Percentiles rank a stretch among this genome's conserved stretches.
phyloP scores from a whole-genome alignment of 805 yeast species.

The Sugiyamaella floridensis region DNA sequence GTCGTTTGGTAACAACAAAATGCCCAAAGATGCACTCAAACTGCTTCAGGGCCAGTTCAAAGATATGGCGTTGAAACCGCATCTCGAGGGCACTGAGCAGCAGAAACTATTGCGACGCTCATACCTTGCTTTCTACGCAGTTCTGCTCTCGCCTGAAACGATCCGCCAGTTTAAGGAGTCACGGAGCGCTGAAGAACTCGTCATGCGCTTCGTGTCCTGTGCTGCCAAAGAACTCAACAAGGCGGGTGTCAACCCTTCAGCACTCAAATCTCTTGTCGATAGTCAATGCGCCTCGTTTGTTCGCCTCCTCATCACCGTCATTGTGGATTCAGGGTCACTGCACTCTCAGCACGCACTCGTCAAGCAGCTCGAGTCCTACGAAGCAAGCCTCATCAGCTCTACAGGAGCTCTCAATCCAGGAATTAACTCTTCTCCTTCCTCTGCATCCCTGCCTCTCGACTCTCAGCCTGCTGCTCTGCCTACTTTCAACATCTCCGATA shows the following conservation, averaged over 20 bases:
- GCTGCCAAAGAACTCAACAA: slow-evolving; percentile 26
- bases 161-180: slow-evolving; percentile 30
- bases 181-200: slow-evolving; percentile 30
- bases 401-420: slow-evolving; percentile 8
- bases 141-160: slow-evolving; percentile 44
- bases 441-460: background rate
- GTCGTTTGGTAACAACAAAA: slow-evolving; percentile 21
- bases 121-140: slow-evolving; percentile 57
- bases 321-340: slow-evolving; percentile 11
- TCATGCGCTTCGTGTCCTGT: slow-evolving; percentile 29
- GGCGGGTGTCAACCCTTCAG: slow-evolving; percentile 34
- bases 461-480: slow-evolving; percentile 29
- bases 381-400: slow-evolving; percentile 8
- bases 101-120: slow-evolving; percentile 47
- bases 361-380: slow-evolving; percentile 15
- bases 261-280: slow-evolving; percentile 22
- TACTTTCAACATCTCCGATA: slow-evolving; percentile 47
- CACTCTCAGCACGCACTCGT: slow-evolving; percentile 14
- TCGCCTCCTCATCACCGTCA: slow-evolving; percentile 22
- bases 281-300: slow-evolving; percentile 27
- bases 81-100: slow-evolving; percentile 11
- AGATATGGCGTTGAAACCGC: slow-evolving; percentile 24
- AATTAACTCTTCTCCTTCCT: slow-evolving; percentile 1
- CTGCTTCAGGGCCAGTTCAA: slow-evolving; percentile 30
- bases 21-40: slow-evolving; percentile 27